Evolutionary conservation across 31 red algal species (phyloP), one percentile per base, ranked within the genome.

Genomic region (Odonthalia washingtoniensis): DNA sequence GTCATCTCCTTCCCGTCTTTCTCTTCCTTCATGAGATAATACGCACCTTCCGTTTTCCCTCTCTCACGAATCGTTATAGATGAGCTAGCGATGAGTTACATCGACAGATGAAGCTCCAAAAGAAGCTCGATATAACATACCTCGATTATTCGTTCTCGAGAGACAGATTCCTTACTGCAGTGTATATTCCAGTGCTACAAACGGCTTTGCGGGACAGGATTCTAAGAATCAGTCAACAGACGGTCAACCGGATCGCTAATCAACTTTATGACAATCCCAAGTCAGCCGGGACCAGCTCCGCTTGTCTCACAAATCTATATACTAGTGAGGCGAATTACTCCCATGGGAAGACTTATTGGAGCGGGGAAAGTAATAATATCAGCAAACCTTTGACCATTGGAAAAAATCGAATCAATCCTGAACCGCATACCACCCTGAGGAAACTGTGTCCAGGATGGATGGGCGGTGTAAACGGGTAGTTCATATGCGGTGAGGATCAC

Each of bases 151-250:
- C 61, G 21, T 82, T 65, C 31, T 33, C 65, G 30, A 2, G 78
- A 3, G 78, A 82, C 30, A 34, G 60, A 53, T 53, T 82, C 1
- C 21, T 82, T 2, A 36, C 33, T 1, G 49, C 78, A 17, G 52
- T 30, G 27, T 45, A 82, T 37, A 82, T 5, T 4, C 2, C 9
- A 16, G 35, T 18, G 4, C 61, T 82, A 1, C 2, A 5, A 17
- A 43, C 18, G 37, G 40, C 78, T 66, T 53, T 82, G 2, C 2
- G 78, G 65, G 78, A 82, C 16, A 2, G 78, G 1, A 53, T 82
- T 41, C 78, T 53, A 2, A 1, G 14, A 1, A 82, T 53, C 46
- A 28, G 4, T 17, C 78, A 82, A 37, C 44, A 82, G 27, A 16
- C 78, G 16, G 30, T 4, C 1, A 82, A 33, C 24, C 4, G 78